Evolutionary conservation across 2,329 filamentous ascomycete genomes (phyloP).

Genomic region (Paracoccidioides lutzii): DNA sequence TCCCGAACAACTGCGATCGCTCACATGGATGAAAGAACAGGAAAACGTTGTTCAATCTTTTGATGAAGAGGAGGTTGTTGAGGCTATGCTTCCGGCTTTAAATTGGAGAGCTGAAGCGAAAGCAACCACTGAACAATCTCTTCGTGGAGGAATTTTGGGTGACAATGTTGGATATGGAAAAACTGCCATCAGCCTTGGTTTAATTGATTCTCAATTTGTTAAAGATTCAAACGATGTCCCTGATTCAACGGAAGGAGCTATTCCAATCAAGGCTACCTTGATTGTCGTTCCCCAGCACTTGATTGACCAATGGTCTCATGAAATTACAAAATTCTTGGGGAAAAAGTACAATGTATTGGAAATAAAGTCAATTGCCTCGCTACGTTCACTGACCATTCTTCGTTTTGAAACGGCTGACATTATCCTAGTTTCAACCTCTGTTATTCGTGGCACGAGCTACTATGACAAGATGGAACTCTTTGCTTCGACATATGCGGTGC

Average conservation of each 20-base stretch:
- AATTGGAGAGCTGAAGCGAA: slow-evolving; percentile 47
- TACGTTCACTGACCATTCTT: slow-evolving; percentile 32
- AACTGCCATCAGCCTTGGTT: slow-evolving; percentile 46
- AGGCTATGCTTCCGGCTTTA: slow-evolving; percentile 38
- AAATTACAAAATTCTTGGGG: slow-evolving; percentile 41
- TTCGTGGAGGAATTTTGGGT: slow-evolving; percentile 50
- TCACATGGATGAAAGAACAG: slow-evolving; percentile 48
- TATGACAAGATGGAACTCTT: slow-evolving; percentile 38
- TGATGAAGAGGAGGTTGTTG: slow-evolving; percentile 43
- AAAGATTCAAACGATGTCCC: slow-evolving; percentile 10
- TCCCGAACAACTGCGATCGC: slow-evolving; percentile 40
- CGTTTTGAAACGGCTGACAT: slow-evolving; percentile 40
- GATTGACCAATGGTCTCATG: slow-evolving; percentile 44
- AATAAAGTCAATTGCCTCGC: slow-evolving; percentile 27
- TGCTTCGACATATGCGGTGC: slow-evolving; percentile 34
- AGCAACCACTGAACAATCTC: slow-evolving; percentile 18
- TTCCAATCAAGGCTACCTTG: slow-evolving; percentile 44
- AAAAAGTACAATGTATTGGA: slow-evolving; percentile 32
- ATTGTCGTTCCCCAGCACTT: slow-evolving; percentile 46
- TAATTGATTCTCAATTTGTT: slow-evolving; percentile 39
- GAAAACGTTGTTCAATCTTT: slow-evolving; percentile 36
- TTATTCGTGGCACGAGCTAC: slow-evolving; percentile 39
- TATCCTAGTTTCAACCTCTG: slow-evolving; percentile 40
- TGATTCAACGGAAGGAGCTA: slow-evolving; percentile 14
- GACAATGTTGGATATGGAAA: slow-evolving; percentile 57